Conservation (phyloP, 1,139 yeast genomes). For the Hyphopichia wangnamkhiaoensis region DNA sequence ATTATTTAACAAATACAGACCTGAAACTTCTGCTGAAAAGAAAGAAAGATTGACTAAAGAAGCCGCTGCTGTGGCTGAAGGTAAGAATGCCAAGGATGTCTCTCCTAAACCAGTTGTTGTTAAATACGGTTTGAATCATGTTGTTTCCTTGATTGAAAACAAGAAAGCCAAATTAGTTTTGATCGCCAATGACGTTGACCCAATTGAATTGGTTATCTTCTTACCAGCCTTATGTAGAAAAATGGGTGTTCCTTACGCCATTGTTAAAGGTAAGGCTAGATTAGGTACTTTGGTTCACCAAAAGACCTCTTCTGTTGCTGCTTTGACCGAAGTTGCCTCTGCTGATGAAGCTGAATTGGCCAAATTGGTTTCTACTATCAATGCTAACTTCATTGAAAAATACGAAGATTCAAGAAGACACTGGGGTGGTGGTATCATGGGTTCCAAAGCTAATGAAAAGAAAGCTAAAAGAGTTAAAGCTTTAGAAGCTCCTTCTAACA, state of each 20-base stretch:
- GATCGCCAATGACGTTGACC: slow-evolving; percentile 98
- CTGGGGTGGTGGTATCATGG: slow-evolving; percentile 99
- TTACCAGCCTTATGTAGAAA: slow-evolving; percentile 98
- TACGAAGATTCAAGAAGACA: slow-evolving; percentile 95
- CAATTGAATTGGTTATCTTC: slow-evolving; percentile 94
- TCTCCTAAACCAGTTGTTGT: slow-evolving; percentile 94
- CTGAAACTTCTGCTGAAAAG: slow-evolving; percentile 96
- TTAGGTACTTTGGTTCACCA: slow-evolving; percentile 96
- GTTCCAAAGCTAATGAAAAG: slow-evolving; percentile 87
- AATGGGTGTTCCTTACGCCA: slow-evolving; percentile 99
- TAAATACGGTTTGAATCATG: slow-evolving; percentile 98
- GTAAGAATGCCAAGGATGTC: slow-evolving; percentile 93
- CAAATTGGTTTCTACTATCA: slow-evolving; percentile 86
- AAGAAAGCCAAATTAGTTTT: slow-evolving; percentile 96
- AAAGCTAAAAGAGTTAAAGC: slow-evolving; percentile 47
- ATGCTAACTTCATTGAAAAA: slow-evolving; percentile 88
- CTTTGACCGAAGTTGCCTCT: slow-evolving; percentile 88
- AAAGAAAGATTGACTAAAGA: slow-evolving; percentile 98
- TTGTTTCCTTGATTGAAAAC: slow-evolving; percentile 94
- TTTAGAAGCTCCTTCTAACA: slow-evolving; percentile 25
- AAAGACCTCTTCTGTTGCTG: slow-evolving; percentile 96
- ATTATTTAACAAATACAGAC: slow-evolving; percentile 97
- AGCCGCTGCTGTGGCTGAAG: slow-evolving; percentile 98
- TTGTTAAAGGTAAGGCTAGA: slow-evolving; percentile 98
- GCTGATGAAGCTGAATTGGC: slow-evolving; percentile 96